Base-by-base conservation (phyloP, 306 rosid species). In the Alnus rubra region DNA sequence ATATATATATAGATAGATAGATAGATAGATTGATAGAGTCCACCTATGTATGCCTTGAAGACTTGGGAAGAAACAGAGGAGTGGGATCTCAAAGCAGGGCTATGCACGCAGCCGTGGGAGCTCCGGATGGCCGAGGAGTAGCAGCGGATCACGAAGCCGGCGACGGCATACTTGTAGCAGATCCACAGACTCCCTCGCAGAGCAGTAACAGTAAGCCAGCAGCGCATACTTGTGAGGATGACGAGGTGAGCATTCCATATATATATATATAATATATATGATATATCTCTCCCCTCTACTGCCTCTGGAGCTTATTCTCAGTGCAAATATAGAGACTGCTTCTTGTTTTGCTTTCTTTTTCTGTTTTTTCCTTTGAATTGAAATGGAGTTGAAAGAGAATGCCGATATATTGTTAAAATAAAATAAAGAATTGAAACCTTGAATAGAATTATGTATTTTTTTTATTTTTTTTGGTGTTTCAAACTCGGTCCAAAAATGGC, bases 231-330 rank as follows among this genome's bases (percentile, higher is more conserved):
- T 2, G 0, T 18, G 19, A 7, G 1, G 6, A 19, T 33, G 55
- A 54, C 63, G 71, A 65, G 85, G 85, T 77, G 30, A 9, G 71
- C 35, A 28, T 56, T 63, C 9, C 71, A 18, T 10, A 23, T 23
- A 23, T 23, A 23, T 23, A n/a, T n/a, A n/a, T n/a, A n/a, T n/a
- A n/a, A n/a, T n/a, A n/a, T n/a, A 23, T 23, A 23, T 23, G 28
- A 23, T 23, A 23, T 23, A 23, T 23, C 28, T 23, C 28, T 23
- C 28, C 28, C 28, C 28, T 23, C 79, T n/a, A 39, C 6, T 37
- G 3, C 1, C 45, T 11, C 23, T 8, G 5, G 44, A 3, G 5
- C 44, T 39, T 39, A 39, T 39, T 39, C 44, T 39, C 44, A 39
- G 7, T 42, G 45, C 45, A 42, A 42, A 42, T 42, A 42, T 6